Evolutionary conservation across 1,139 yeast species (phyloP), one percentile per base, ranked within the genome.

Genomic region (Saccharomycopsis hybrid): DNA sequence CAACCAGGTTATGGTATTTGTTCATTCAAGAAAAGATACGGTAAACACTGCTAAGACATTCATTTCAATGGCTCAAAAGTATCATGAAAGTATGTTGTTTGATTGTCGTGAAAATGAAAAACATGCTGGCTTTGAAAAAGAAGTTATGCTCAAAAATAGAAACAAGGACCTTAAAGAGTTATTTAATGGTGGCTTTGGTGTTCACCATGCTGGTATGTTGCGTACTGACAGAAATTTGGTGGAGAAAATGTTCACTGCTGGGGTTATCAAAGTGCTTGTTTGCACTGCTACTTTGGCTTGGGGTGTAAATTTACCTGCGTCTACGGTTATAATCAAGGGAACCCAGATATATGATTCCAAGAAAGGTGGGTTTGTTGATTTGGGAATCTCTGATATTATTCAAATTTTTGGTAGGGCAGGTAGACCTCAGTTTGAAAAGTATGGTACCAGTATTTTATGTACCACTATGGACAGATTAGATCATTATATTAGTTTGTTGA

Each of bases 331-430:
- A 31, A 86, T 92, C 54, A 90, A 92, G 61, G 98, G 97, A 0
- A 94, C 99, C 0, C 96, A 89, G 62, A 88, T 94, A 0, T 94
- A 94, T 63, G 95, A 94, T 65, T 78, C 98, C 0, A 88, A 90
- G 62, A 86, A 85, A 52, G 98, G 98, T 73, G 97, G 97, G 0
- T 88, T 82, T 64, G 80, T 84, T 2, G 98, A 94, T 62, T 72
- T 94, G 50, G 97, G 97, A 2, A 90, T 94, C 25, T 85, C 97
- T 0, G 99, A 94, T 68, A 96, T 94, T 37, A 85, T 94, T 55
- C 99, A 94, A 69, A 94, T 94, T 59, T 92, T 94, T 69, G 99
- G 99, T 59, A 86, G 99, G 70, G 98, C 98, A 40, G 99, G 99
- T 68, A 81, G 99, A 69, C 99, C 99, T 0, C 98, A 95, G 59